Evolutionary conservation across 2,329 filamentous ascomycete genomes (phyloP).

Genomic region (Cordyceps fumosorosea): DNA sequence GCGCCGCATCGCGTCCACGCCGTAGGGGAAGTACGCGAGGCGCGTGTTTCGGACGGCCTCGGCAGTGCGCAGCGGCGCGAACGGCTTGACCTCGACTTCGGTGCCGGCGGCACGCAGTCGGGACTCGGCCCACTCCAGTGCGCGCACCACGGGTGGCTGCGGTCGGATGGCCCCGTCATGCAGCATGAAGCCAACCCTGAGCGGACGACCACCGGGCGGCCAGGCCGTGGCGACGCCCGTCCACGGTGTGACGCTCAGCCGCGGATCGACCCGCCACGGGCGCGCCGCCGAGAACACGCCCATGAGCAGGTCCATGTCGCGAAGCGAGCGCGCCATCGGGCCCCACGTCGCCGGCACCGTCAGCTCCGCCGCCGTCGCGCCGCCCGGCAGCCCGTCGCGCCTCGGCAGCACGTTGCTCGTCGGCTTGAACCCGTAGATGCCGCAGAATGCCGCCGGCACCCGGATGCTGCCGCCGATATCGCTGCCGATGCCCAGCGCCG

Average conservation of each 20-base stretch:
- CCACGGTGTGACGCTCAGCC: conserved; percentile 27
- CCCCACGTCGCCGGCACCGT: conserved; percentile 29
- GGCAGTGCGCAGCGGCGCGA: conserved; percentile 24
- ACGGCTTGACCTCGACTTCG: conserved; percentile 28
- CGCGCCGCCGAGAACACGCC: conserved; percentile 18
- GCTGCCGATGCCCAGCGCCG: conserved; percentile 31
- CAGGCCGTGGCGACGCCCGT: conserved; percentile 18
- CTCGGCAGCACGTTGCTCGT: not conserved
- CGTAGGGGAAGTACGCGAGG: conserved; percentile 41
- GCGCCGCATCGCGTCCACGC: conserved; percentile 25
- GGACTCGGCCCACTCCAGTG: conserved; percentile 27
- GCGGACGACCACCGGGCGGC: conserved; percentile 4
- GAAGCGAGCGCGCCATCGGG: conserved; percentile 25
- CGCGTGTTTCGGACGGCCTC: conserved; percentile 27
- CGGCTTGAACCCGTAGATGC: conserved; percentile 12
- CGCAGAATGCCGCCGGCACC: conserved; percentile 5
- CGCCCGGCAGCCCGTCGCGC: not conserved
- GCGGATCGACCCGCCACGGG: conserved; percentile 26
- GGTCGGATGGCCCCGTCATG: conserved; percentile 31
- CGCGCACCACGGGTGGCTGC: conserved; percentile 30
- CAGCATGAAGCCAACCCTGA: conserved; percentile 39
- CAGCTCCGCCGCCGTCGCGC: conserved; percentile 22
- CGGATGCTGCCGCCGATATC: conserved; percentile 32
- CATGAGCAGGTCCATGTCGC: conserved; percentile 31
- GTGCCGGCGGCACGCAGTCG: conserved; percentile 16